Base-by-base conservation (phyloP, 2,329 filamentous ascomycete genomes). In the Diaporthe ampelina region DNA sequence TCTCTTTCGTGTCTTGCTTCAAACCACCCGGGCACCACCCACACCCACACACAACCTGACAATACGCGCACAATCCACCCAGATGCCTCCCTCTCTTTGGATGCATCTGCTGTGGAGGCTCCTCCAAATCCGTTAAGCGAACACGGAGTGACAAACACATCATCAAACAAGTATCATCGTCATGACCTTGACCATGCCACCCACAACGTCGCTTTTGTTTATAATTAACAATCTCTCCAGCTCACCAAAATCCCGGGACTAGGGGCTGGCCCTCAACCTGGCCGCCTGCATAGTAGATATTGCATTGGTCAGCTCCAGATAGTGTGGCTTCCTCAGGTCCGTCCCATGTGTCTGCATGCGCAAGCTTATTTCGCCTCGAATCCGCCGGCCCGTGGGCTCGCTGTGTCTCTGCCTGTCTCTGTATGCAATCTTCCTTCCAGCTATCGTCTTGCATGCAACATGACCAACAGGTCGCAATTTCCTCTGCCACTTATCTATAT, bases 141-240 rank as follows among this genome's bases (percentile, higher is more conserved):
- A 50, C 32, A 24, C 59, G 40, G 40, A 65, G 32, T 35, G 59
- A 32, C 45, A 37, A 29, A 54, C 63, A 68, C 48, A 68, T 68
- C 63, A 68, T 68, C 48, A 68, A 68, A 54, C 32, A 48, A 68
- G 63, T 68, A 50, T 68, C 63, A 68, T 68, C 63, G 40, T 68
- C 63, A 15, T 54, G 63, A 45, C 48, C 63, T 29, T 40, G 63
- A 68, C 45, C 63, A 68, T 68, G 48, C 63, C 32, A 19, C 45
- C 35, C 35, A 13, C 37, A 40, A 40, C 40, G 63, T 40, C 63
- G 63, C 48, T 54, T 68, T 68, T 68, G 45, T 68, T 68, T 68
- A 54, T 68, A 54, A 40, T 68, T 68, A 54, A 68, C 48, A 68
- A 68, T 68, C 37, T 68, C 63, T 54, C 29, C 45, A 40, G 11